Percentiles rank a stretch among this genome's conserved stretches.
These are phyloP conservation scores for Tritrichomonas musculus DNA, from an alignment of 208 protist species.

Conservation along the genomic window DNA sequence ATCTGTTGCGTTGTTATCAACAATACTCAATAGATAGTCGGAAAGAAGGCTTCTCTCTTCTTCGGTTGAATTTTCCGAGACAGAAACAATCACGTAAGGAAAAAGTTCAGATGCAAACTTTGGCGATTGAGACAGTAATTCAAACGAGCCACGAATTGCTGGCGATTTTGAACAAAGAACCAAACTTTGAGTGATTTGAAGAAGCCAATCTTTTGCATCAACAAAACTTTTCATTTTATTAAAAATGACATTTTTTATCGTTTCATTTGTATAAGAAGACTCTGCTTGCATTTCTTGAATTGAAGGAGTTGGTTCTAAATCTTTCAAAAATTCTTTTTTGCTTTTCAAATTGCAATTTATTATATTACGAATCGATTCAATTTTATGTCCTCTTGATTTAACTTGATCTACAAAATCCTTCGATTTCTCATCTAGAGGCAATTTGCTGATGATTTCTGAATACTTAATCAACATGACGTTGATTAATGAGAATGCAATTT, in stretches of 20 bases:
- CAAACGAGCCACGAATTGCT: background rate
- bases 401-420: too few species aligned
- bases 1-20: background rate
- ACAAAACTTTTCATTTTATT: background rate
- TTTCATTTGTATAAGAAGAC: background rate
- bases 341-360: too few species aligned
- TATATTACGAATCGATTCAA: too few species aligned
- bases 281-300: background rate
- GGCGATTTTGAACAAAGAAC: slow-evolving; percentile 9
- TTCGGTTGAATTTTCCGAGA: background rate
- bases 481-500: background rate
- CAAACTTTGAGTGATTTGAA: background rate
- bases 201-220: background rate
- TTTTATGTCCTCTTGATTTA: too few species aligned
- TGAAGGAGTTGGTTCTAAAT: background rate
- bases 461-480: too few species aligned
- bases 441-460: too few species aligned
- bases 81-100: background rate
- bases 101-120: background rate
- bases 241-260: background rate
- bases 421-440: too few species aligned
- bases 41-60: background rate
- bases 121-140: background rate
- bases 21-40: background rate
- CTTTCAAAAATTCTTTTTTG: too few species aligned